These are phyloP conservation scores for Botryotinia narcissicola DNA, from an alignment of 2,329 filamentous ascomycete species.

Conservation along the genomic window DNA sequence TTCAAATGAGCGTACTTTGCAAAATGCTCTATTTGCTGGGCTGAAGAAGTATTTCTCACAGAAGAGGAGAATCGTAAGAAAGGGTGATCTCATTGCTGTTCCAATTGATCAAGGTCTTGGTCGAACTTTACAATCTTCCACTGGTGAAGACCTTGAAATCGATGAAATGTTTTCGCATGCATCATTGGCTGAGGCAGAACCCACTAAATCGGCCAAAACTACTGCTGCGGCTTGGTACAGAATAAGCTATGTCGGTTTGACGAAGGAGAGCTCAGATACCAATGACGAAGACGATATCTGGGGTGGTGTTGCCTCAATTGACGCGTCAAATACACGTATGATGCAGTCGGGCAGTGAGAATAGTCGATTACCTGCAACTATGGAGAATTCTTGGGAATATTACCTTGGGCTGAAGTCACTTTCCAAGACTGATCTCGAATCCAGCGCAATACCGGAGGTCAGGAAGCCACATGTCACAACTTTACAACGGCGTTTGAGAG, in stretches of 20 bases:
- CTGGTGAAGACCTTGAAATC: constrained; percentile 59
- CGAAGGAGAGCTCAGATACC: constrained; percentile 49
- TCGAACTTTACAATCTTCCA: constrained; percentile 68
- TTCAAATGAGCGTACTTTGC: constrained; percentile 79
- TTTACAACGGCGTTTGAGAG: constrained; percentile 69
- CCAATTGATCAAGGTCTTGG: constrained; percentile 85
- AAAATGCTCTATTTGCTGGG: constrained; percentile 81
- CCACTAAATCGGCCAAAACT: constrained; percentile 36
- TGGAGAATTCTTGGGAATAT: constrained; percentile 80
- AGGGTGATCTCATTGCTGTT: constrained; percentile 84
- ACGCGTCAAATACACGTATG: constrained; percentile 83
- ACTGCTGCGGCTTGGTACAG: constrained; percentile 85
- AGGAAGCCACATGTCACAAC: constrained; percentile 54
- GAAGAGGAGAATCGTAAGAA: constrained; percentile 77
- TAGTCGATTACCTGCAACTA: constrained; percentile 72
- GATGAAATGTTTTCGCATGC: constrained; percentile 61
- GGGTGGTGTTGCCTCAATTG: constrained; percentile 83
- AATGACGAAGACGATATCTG: constrained; percentile 69
- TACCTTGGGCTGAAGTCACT: constrained; percentile 76
- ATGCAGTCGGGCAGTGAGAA: constrained; percentile 87
- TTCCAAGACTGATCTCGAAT: constrained; percentile 49
- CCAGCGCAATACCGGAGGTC: constrained; percentile 45
- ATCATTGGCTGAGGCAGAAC: constrained; percentile 50
- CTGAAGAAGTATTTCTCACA: constrained; percentile 86
- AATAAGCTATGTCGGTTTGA: constrained; percentile 68